Base-by-base conservation (phyloP, 345 rosid genomes). In the Eucalyptus lansdowneana region DNA sequence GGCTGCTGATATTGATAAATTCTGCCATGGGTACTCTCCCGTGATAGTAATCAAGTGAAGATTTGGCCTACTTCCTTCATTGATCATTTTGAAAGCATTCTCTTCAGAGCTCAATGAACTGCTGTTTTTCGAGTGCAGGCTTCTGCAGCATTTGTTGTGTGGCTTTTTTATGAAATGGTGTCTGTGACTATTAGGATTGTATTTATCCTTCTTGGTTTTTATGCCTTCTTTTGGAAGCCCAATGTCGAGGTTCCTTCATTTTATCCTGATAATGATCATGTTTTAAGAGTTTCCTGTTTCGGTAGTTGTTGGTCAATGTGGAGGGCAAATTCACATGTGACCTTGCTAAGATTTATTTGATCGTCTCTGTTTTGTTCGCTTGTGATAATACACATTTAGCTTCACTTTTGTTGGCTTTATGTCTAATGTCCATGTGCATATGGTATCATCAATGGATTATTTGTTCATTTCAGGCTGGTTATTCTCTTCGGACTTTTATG, bases 401-500 rank as follows among this genome's bases (percentile, higher is more conserved):
- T 76, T 76, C 47, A 37, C 29, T 37, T 45, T 83, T 86, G 85
- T 53, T 49, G 44, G 37, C 54, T 54, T 42, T 90, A 24, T 53
- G 47, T 72, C 47, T 89, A 72, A 37, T 10, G 45, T 37, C 45
- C 12, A 6, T 21, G 47, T 76, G 83, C 27, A 11, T 21, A 37
- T 37, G 83, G 83, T 76, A 37, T 76, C 83, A 37, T 76, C 83
- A 37, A 76, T 76, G 14, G 27, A 37, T 76, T 8, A 19, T 76
- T 76, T 58, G 56, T 88, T 72, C 87, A 87, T 91, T 90, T 96
- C 97, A 98, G 99, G 95, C 95, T 89, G 96, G 96, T 76, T 97
- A 93, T 92, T 93, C 99, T 22, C 96, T 95, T 87, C 98, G 99
- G 47, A 97, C 91, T 40, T 95, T 98, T 94, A 88, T 91, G 90